Percentiles rank a stretch among this genome's conserved stretches.
These are phyloP conservation scores for Xylaria longipes DNA, from an alignment of 495 filamentous ascomycete genomes.

Conservation along the genomic window DNA sequence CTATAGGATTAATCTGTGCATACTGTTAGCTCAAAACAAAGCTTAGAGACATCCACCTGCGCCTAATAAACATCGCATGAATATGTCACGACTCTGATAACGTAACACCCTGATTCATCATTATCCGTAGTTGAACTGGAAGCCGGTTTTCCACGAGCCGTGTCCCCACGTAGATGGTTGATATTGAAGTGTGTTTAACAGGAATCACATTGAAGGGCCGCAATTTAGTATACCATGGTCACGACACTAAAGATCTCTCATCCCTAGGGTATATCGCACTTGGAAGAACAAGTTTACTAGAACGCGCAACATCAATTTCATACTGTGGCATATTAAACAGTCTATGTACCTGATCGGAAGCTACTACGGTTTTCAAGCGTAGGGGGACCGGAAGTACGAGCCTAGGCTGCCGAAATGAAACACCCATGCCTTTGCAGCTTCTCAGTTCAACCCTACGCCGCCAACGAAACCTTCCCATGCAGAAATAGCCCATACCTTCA, in stretches of 20 bases:
- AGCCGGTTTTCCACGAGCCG: neutral
- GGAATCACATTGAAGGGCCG: neutral
- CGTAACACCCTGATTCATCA: neutral
- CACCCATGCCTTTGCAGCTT: constrained; percentile 24
- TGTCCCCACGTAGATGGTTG: neutral
- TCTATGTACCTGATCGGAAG: constrained; percentile 39
- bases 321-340: constrained; percentile 40
- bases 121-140: neutral
- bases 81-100: neutral
- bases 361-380: constrained; percentile 11
- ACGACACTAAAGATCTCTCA: neutral
- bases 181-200: neutral
- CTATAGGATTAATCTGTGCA: neutral
- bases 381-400: neutral
- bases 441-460: constrained; percentile 39
- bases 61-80: neutral
- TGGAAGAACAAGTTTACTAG: neutral
- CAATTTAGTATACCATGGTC: neutral
- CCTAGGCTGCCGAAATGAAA: constrained; percentile 24
- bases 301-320: constrained; percentile 27
- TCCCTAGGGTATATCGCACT: neutral
- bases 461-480: constrained; percentile 41
- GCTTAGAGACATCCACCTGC: neutral
- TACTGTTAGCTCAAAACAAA: neutral
- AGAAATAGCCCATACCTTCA: constrained; percentile 27